Conservation (phyloP, 352 stramenopile species). For the Phytophthora constricta region DNA sequence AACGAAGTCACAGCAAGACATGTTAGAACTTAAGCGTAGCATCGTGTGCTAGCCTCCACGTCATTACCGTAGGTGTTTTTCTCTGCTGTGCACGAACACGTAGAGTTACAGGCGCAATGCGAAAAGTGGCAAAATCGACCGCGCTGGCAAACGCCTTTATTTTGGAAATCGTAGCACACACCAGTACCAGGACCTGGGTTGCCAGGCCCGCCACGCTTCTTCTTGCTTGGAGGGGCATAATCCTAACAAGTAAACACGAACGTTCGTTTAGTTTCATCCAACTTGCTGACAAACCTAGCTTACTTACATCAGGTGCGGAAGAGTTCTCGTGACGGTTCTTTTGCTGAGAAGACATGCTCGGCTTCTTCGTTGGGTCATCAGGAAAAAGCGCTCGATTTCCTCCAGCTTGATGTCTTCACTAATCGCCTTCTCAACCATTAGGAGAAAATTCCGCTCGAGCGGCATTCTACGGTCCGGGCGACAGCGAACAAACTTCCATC, state of each 20-base stretch:
- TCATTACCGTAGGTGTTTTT: conserved; percentile 86
- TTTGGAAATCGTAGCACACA: conserved; percentile 91
- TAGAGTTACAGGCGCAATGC: conserved; percentile 88
- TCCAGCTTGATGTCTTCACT: conserved; percentile 81
- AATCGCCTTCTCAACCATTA: conserved; percentile 75
- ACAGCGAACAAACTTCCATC: conserved; percentile 78
- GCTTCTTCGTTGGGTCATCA: conserved; percentile 70
- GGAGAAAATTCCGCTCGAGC: conserved; percentile 62
- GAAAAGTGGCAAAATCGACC: conserved; percentile 88
- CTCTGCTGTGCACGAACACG: conserved; percentile 77
- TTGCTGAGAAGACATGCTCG: conserved; percentile 35
- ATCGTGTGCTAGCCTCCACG: no score
- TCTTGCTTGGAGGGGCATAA: conserved; percentile 62
- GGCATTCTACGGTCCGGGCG: conserved; percentile 73
- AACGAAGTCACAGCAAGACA: conserved; percentile 4
- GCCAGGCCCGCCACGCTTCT: conserved; percentile 57
- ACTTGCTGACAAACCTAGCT: not conserved
- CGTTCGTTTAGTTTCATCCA: not conserved
- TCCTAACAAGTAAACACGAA: conserved; percentile 41
- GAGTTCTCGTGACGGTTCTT: conserved; percentile 49
- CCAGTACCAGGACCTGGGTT: conserved; percentile 62
- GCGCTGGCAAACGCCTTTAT: conserved; percentile 87
- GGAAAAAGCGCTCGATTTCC: conserved; percentile 83
- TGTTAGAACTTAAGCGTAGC: conserved; percentile 22
- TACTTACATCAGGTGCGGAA: conserved; percentile 48